A percentile compares a stretch with the other conserved stretches of the same genome.
phyloP scores from a whole-genome alignment of 2,329 filamentous ascomycete species.

The Diplodia seriata region DNA sequence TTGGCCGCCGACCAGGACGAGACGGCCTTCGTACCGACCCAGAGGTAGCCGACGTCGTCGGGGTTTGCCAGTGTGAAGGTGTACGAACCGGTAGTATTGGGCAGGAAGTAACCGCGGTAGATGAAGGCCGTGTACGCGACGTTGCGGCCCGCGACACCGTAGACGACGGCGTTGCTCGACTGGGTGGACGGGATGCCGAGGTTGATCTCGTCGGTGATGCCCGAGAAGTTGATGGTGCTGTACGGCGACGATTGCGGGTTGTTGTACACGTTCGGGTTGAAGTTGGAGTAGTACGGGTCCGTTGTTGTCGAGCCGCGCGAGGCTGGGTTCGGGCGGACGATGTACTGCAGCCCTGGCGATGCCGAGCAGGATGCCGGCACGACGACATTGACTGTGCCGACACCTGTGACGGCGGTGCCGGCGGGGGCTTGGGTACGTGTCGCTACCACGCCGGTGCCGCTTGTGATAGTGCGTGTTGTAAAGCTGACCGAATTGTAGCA shows the following conservation, averaged over 20 bases:
- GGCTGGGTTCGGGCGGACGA: neutral
- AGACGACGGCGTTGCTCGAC: neutral
- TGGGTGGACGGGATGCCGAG: neutral
- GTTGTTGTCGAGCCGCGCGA: neutral
- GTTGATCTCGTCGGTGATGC: neutral
- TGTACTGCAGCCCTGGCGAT: neutral
- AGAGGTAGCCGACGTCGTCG: constrained; percentile 7
- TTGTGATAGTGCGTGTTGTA: neutral
- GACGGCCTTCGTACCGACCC: neutral
- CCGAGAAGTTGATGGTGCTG: neutral
- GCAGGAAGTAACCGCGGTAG: constrained; percentile 5
- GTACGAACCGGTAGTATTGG: neutral
- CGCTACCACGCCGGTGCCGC: neutral
- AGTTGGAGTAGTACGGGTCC: neutral
- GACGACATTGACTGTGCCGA: neutral
- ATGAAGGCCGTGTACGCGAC: neutral
- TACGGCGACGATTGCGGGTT: neutral
- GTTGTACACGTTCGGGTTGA: constrained; percentile 6
- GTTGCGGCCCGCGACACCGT: neutral
- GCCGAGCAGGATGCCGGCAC: constrained; percentile 9
- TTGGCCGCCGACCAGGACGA: neutral
- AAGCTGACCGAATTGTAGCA: neutral
- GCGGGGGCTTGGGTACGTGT: neutral
- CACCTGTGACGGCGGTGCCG: neutral
- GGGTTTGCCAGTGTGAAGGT: neutral